Base-by-base conservation (phyloP, 345 rosid species). In the Sisymbrium irio region DNA sequence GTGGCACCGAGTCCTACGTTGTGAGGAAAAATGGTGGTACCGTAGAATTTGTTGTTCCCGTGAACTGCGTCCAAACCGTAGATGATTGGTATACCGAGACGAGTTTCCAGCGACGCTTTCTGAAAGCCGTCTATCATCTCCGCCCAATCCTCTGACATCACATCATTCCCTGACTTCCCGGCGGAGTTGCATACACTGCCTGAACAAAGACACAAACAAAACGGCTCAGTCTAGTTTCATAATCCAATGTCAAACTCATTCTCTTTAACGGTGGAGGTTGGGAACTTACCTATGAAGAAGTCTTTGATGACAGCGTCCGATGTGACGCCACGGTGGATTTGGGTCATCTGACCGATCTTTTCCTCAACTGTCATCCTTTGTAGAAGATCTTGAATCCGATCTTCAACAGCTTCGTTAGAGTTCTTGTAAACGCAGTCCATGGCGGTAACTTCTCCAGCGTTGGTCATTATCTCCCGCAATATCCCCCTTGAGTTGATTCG, bases 1-100 rank as follows among this genome's bases (percentile, higher is more conserved):
- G 95, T 83, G 56, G 96, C 92, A 54, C 98, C 98, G 51, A 92
- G 94, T 46, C 86, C 86, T 59, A 92, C 51, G 69, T 92, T 92
- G 75, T 89, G 98, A 67, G 96, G 96, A 71, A 88, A 92, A 28
- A 92, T 76, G 6, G 98, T 89, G 80, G 95, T 82, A 41, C 96
- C 98, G 46, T 89, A 88, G 46, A 92, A 76, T 13, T 69, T 74
- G 64, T 83, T 85, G 81, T 92, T 89, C 41, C 97, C 97, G 68
- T 92, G 97, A 69, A 89, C 92, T 7, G 97, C 97, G 82, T 92
- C 98, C 44, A 80, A 77, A 69, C 96, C 96, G 60, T 89, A 89
- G 14, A 89, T 80, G 46, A 89, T 73, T 1, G 98, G 96, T 30
- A 92, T 92, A 19, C 88, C 89, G 4, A 90, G 85, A 62, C 92